Conservation (phyloP, 192 early-diverging fungal species). For the Mortierella alpina region DNA sequence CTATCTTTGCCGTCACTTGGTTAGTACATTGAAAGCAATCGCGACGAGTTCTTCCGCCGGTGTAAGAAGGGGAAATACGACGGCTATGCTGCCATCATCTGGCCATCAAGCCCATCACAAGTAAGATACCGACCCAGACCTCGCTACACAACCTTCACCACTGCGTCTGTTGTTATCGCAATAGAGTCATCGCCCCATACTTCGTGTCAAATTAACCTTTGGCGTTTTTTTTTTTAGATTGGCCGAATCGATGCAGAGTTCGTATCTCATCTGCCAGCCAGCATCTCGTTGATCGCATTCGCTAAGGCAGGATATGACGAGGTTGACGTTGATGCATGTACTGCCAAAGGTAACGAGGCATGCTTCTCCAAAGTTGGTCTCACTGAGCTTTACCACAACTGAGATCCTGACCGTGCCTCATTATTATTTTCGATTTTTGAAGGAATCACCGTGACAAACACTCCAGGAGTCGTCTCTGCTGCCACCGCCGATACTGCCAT, state of each 20-base stretch:
- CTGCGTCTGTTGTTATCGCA: not conserved
- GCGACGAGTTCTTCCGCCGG: slow-evolving; percentile 24
- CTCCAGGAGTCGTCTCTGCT: slow-evolving; percentile 50
- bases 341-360: slow-evolving; percentile 30
- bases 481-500: slow-evolving; percentile 61
- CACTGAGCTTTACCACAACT: not conserved
- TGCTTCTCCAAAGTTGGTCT: not conserved
- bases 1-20: not conserved
- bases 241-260: slow-evolving; percentile 7
- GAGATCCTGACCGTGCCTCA: not conserved
- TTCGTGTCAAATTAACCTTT: not conserved
- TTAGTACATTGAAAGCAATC: slow-evolving; percentile 26
- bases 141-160: not conserved
- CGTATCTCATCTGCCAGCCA: slow-evolving; percentile 11
- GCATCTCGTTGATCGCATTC: slow-evolving; percentile 35
- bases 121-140: not conserved
- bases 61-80: slow-evolving; percentile 52
- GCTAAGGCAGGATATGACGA: slow-evolving; percentile 55
- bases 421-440: slow-evolving; percentile 6
- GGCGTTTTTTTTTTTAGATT: slow-evolving; percentile 15
- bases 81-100: slow-evolving; percentile 43
- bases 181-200: not conserved
- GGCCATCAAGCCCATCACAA: slow-evolving; percentile 3
- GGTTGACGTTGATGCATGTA: slow-evolving; percentile 54
- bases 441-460: slow-evolving; percentile 58